phyloP scores from a whole-genome alignment of 192 early-diverging fungal genomes.

The Backusella circina region DNA sequence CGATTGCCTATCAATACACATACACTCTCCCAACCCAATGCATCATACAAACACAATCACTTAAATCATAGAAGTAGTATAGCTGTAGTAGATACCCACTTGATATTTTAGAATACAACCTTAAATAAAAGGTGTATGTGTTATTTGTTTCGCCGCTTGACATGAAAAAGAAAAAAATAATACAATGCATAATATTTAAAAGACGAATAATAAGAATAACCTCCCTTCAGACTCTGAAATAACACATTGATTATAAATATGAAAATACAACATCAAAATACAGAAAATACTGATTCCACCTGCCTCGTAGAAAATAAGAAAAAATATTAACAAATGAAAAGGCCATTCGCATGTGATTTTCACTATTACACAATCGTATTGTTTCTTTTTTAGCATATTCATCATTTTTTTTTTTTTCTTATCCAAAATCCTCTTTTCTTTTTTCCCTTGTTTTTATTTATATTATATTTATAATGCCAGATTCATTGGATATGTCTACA shows the following conservation, averaged over 20 bases:
- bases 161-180: no score
- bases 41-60: no score
- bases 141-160: background rate
- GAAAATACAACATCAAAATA: background rate
- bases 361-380: background rate
- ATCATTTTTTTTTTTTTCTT: background rate
- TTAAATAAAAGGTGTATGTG: no score
- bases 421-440: background rate
- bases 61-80: no score
- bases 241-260: no score
- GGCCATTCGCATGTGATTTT: background rate
- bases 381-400: background rate
- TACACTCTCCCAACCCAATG: no score
- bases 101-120: no score
- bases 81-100: no score
- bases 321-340: background rate
- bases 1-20: no score
- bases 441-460: background rate
- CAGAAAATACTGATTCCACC: background rate
- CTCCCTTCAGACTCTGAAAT: no score
- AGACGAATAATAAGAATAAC: no score
- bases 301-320: background rate
- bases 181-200: background rate
- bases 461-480: background rate
- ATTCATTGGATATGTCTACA: constrained; percentile 23